These are phyloP conservation scores for Lanmaoa pseudosensibilis DNA, from an alignment of 768 basidiomycete species.

Conservation along the genomic window DNA sequence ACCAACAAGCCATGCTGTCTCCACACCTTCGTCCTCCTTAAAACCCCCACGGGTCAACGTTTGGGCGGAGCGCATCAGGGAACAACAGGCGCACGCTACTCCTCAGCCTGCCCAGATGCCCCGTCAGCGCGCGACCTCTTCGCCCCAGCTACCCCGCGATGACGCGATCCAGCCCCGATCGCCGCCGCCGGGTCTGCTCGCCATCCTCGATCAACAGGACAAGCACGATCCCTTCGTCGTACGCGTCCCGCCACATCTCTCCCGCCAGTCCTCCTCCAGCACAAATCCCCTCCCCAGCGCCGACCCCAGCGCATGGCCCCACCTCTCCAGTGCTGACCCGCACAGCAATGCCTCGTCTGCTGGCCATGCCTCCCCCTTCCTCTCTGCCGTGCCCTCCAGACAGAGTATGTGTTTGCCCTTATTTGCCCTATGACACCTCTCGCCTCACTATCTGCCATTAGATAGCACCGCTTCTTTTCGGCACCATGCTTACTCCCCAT, in stretches of 20 bases:
- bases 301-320: conserved; percentile 21
- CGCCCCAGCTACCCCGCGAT: conserved; percentile 15
- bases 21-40: conserved; percentile 5
- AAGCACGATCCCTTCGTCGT: conserved; percentile 48
- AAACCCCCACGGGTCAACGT: conserved; percentile 37
- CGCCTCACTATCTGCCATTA: conserved; percentile 14
- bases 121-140: conserved; percentile 12
- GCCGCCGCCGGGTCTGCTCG: conserved; percentile 15
- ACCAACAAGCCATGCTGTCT: not conserved
- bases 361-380: conserved; percentile 20
- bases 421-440: conserved; percentile 4
- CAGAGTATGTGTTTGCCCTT: conserved; percentile 38
- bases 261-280: conserved; percentile 29
- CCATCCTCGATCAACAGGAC: conserved; percentile 27
- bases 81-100: conserved; percentile 35
- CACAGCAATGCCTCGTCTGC: conserved; percentile 42
- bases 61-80: conserved; percentile 43
- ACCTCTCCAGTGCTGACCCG: conserved; percentile 16
- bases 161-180: conserved; percentile 22
- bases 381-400: conserved; percentile 33
- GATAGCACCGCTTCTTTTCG: conserved; percentile 32
- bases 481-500: conserved; percentile 30
- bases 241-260: conserved; percentile 36
- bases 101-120: conserved; percentile 18
- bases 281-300: conserved; percentile 22